Conservation (phyloP, 108 stramenopile species). For the Cyclostephanos tholiformis region DNA sequence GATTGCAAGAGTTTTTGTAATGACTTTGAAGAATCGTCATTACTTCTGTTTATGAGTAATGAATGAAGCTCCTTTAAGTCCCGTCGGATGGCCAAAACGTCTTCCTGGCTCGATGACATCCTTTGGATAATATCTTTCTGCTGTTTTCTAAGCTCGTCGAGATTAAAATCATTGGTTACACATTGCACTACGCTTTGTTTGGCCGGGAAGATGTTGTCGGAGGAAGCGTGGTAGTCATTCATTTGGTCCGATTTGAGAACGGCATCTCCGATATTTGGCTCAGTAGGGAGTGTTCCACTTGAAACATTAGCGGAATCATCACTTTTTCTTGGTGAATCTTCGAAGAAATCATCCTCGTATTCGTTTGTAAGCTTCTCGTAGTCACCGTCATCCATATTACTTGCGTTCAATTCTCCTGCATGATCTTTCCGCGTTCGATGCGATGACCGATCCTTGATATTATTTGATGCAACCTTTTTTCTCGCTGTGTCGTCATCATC, state of each 20-base stretch:
- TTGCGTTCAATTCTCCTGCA: neutral
- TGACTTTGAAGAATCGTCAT: constrained; percentile 19
- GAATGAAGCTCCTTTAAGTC: constrained; percentile 25
- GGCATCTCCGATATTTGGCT: neutral
- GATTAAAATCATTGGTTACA: neutral
- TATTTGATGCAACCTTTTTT: no score
- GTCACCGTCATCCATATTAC: neutral
- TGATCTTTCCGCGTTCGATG: neutral
- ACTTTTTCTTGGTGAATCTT: neutral
- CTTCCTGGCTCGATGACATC: constrained; percentile 19
- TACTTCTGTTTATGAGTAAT: neutral
- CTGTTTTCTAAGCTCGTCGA: neutral
- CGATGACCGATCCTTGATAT: no score
- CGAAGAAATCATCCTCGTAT: no score
- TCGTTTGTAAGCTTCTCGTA: no score
- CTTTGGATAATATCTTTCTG: constrained; percentile 12
- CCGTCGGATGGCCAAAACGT: constrained; percentile 13
- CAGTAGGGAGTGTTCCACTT: neutral
- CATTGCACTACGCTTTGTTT: neutral
- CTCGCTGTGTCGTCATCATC: neutral
- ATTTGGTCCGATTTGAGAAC: neutral
- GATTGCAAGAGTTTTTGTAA: constrained; percentile 17
- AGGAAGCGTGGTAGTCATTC: neutral
- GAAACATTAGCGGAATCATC: neutral
- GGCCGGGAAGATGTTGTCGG: neutral